Conservation (phyloP, 2,329 filamentous ascomycete genomes). For the Trichoderma koningii region DNA sequence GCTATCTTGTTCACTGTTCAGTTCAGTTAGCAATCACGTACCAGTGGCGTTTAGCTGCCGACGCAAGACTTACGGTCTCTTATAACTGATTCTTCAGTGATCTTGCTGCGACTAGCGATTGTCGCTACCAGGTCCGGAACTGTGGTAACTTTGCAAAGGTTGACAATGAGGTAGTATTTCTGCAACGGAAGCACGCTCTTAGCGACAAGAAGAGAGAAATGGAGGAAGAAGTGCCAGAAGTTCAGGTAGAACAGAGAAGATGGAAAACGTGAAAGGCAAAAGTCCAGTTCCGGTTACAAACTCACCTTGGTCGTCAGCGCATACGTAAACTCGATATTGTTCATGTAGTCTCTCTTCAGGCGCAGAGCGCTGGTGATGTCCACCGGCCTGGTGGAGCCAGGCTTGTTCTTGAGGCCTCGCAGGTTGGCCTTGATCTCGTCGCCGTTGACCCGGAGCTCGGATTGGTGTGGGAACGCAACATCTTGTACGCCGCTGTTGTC, state of each 20-base stretch:
- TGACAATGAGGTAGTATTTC: slow-evolving; percentile 73
- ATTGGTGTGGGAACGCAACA: slow-evolving; percentile 86
- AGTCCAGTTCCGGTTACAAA: not conserved
- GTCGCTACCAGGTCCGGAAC: slow-evolving; percentile 70
- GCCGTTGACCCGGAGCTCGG: slow-evolving; percentile 87
- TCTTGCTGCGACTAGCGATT: slow-evolving; percentile 68
- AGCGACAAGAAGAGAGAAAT: too few relatives aligned
- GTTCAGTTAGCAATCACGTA: not conserved
- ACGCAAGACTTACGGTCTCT: slow-evolving; percentile 67
- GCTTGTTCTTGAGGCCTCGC: slow-evolving; percentile 92
- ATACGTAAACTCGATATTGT: slow-evolving; percentile 84
- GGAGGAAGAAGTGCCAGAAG: too few relatives aligned
- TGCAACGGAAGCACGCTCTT: too few relatives aligned
- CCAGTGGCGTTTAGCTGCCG: too few relatives aligned
- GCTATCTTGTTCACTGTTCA: slow-evolving; percentile 73
- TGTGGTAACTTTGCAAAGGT: slow-evolving; percentile 72
- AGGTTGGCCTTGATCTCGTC: slow-evolving; percentile 91
- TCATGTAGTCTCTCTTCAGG: slow-evolving; percentile 69
- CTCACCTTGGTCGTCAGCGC: slow-evolving; percentile 79
- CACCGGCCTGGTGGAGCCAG: slow-evolving; percentile 88
- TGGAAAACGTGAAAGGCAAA: too few relatives aligned
- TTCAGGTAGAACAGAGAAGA: too few relatives aligned
- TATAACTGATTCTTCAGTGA: slow-evolving; percentile 80
- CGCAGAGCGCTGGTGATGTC: slow-evolving; percentile 82
- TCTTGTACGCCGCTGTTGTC: slow-evolving; percentile 68